These are phyloP conservation scores for Pyrenophora teres DNA, from an alignment of 2,329 filamentous ascomycete species.

Conservation along the genomic window DNA sequence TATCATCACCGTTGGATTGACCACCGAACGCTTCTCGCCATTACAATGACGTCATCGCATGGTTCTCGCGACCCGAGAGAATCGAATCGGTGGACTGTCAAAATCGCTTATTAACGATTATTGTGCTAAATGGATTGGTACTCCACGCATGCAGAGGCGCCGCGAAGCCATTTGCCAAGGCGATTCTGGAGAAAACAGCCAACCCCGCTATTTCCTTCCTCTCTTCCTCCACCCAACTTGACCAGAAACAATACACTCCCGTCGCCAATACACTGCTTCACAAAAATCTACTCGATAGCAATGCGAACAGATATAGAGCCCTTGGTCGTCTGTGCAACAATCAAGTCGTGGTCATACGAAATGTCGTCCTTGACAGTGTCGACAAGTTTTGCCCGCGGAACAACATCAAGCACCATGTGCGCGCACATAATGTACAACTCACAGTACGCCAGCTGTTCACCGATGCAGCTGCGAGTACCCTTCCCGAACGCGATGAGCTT, in stretches of 20 bases:
- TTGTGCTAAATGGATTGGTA: too few relatives aligned
- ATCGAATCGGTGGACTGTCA: too few relatives aligned
- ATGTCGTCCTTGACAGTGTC: slow-evolving; percentile 33
- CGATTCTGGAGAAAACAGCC: neutral
- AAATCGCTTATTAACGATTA: too few relatives aligned
- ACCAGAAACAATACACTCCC: too few relatives aligned
- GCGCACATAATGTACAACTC: slow-evolving; percentile 33
- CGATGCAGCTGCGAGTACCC: slow-evolving; percentile 37
- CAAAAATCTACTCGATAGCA: slow-evolving; percentile 21
- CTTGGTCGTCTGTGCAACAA: slow-evolving; percentile 33
- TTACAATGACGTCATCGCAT: too few relatives aligned
- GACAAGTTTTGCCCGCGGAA: slow-evolving; percentile 29
- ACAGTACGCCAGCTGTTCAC: slow-evolving; percentile 37
- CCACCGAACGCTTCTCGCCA: too few relatives aligned
- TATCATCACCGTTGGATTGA: too few relatives aligned
- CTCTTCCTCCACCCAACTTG: too few relatives aligned
- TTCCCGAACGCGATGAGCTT: slow-evolving; percentile 36
- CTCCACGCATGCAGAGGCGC: too few relatives aligned
- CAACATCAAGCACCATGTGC: slow-evolving; percentile 25
- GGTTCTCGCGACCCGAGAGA: too few relatives aligned
- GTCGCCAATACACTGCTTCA: too few relatives aligned
- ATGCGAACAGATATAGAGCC: slow-evolving; percentile 32
- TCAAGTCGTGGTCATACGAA: slow-evolving; percentile 31
- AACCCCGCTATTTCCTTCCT: too few relatives aligned
- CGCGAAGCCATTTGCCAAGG: neutral